Evolutionary conservation across 345 rosid species (phyloP).

Genomic region (Aethionema arabicum): DNA sequence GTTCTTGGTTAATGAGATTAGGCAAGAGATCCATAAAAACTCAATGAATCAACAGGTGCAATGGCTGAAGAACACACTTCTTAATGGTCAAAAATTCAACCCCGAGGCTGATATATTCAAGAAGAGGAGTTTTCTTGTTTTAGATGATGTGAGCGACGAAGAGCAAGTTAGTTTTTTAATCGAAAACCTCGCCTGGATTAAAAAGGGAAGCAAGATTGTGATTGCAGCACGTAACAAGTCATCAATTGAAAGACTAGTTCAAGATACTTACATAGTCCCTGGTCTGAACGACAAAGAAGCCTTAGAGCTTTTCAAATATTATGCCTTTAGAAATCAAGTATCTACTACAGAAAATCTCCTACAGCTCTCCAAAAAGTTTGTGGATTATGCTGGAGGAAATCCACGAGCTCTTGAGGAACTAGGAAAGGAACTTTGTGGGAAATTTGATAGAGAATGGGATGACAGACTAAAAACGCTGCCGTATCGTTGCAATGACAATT

Average conservation of each 20-base stretch:
- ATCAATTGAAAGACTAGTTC: neutral
- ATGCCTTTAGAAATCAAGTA: conserved; percentile 12
- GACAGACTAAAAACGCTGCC: conserved; percentile 9
- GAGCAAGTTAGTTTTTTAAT: neutral
- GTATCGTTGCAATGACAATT: conserved; percentile 1
- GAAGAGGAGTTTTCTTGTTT: conserved; percentile 1
- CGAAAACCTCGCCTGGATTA: neutral
- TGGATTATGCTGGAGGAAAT: conserved; percentile 27
- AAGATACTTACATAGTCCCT: conserved; percentile 9
- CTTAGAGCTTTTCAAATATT: conserved; percentile 1
- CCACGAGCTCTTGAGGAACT: conserved; percentile 38
- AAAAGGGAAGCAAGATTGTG: conserved; percentile 14
- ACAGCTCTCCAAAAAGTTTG: neutral
- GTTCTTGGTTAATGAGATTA: neutral
- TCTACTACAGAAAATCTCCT: neutral
- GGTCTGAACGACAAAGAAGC: conserved; percentile 7
- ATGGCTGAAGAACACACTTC: no score
- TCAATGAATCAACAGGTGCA: neutral
- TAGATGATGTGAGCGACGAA: conserved; percentile 15
- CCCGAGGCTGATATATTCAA: no score
- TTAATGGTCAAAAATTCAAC: no score
- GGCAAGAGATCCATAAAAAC: neutral
- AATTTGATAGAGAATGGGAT: conserved; percentile 18
- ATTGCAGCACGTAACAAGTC: conserved; percentile 10
- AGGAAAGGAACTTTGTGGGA: conserved; percentile 25